Conservation (phyloP, 192 early-diverging fungal genomes). For the Funneliformis mosseae region DNA sequence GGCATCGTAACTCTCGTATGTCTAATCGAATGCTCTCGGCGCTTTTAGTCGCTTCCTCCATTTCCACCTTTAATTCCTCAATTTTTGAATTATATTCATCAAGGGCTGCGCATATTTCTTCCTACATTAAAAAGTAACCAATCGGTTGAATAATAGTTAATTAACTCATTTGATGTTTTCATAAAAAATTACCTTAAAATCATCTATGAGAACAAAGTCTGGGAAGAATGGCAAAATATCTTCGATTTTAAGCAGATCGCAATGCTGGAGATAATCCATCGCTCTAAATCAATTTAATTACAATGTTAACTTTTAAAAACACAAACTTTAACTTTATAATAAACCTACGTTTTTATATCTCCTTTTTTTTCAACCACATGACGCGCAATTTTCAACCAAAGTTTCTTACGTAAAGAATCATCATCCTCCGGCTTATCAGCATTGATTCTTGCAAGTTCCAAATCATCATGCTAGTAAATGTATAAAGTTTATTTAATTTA, state of each 20-base stretch:
- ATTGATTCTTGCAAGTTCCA: constrained; percentile 89
- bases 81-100: constrained; percentile 93
- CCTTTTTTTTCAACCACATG: constrained; percentile 85
- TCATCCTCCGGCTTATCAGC: constrained; percentile 93
- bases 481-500: neutral
- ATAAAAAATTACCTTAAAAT: constrained; percentile 73
- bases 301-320: neutral
- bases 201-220: constrained; percentile 95
- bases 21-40: constrained; percentile 93
- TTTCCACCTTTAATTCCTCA: constrained; percentile 83
- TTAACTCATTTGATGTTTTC: neutral
- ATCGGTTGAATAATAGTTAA: neutral
- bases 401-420: constrained; percentile 73
- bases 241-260: constrained; percentile 87
- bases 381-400: constrained; percentile 94
- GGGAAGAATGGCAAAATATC: constrained; percentile 97
- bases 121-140: constrained; percentile 36
- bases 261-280: constrained; percentile 78
- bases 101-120: constrained; percentile 88
- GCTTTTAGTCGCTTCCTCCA: constrained; percentile 94
- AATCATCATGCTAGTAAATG: constrained; percentile 66
- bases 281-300: constrained; percentile 53
- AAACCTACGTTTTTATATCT: constrained; percentile 75
- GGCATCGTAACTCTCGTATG: constrained; percentile 80
- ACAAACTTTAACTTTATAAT: neutral